These are phyloP conservation scores for Exophiala viscosa DNA, from an alignment of 2,329 filamentous ascomycete species.

Conservation along the genomic window DNA sequence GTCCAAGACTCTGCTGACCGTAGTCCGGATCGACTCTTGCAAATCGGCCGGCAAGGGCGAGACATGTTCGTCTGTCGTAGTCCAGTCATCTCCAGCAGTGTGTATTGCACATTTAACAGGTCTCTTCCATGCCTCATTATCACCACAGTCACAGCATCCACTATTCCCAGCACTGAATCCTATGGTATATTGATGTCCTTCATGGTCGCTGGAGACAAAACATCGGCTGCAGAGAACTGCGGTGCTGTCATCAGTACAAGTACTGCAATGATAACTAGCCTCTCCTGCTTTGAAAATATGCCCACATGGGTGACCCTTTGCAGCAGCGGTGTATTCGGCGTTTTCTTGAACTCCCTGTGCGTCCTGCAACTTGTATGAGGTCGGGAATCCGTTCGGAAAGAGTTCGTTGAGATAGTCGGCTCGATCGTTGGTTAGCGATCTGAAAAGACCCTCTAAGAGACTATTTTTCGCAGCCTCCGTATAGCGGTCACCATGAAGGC, in stretches of 20 bases:
- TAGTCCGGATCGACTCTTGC: slow-evolving; percentile 73
- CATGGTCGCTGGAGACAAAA: slow-evolving; percentile 93
- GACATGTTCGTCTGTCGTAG: slow-evolving; percentile 52
- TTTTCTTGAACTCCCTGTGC: slow-evolving; percentile 92
- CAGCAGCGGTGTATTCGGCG: slow-evolving; percentile 88
- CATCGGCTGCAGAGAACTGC: slow-evolving; percentile 92
- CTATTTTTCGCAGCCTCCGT: slow-evolving; percentile 65
- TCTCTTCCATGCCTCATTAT: slow-evolving; percentile 86
- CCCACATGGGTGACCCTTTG: slow-evolving; percentile 87
- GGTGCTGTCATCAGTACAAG: slow-evolving; percentile 90
- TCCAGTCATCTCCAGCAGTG: slow-evolving; percentile 59
- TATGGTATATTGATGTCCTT: slow-evolving; percentile 86
- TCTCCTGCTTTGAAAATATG: slow-evolving; percentile 96
- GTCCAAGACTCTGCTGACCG: slow-evolving; percentile 79
- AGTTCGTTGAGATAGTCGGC: slow-evolving; percentile 71
- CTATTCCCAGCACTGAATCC: slow-evolving; percentile 84
- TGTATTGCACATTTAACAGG: slow-evolving; percentile 93
- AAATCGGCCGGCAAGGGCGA: slow-evolving; percentile 66
- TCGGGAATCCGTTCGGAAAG: slow-evolving; percentile 72
- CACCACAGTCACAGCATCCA: slow-evolving; percentile 95
- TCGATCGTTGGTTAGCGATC: slow-evolving; percentile 73
- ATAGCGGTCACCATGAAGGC: slow-evolving; percentile 71
- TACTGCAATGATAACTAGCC: slow-evolving; percentile 89
- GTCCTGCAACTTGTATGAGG: slow-evolving; percentile 70
- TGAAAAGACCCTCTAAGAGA: slow-evolving; percentile 77